Conservation (phyloP, 2,329 filamentous ascomycete genomes). For the Fusarium vanettenii region DNA sequence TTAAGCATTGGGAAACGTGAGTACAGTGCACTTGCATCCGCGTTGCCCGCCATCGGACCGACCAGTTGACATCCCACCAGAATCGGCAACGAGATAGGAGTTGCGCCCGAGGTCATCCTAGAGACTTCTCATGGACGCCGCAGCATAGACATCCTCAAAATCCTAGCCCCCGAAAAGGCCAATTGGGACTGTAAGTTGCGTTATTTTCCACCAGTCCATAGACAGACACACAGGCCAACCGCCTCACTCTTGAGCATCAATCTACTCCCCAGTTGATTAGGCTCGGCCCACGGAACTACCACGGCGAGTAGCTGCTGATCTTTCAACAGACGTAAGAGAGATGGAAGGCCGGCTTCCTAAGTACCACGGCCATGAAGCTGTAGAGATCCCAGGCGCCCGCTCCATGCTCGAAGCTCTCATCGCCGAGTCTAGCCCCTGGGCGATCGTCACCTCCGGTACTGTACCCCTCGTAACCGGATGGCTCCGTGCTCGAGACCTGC, state of each 20-base stretch:
- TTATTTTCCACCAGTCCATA: neutral
- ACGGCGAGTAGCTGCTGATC: constrained; percentile 22
- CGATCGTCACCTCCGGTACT: constrained; percentile 85
- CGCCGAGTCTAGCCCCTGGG: constrained; percentile 75
- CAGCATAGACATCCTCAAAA: constrained; percentile 85
- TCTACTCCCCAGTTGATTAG: neutral
- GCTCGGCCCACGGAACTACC: neutral
- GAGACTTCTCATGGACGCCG: constrained; percentile 91
- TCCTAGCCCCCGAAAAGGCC: constrained; percentile 85
- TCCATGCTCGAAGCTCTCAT: constrained; percentile 76
- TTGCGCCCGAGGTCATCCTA: constrained; percentile 86
- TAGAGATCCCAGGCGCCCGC: constrained; percentile 87
- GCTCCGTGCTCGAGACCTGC: constrained; percentile 74
- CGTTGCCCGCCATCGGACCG: neutral
- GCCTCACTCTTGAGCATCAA: constrained; percentile 8
- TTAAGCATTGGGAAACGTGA: constrained; percentile 81
- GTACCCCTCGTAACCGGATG: constrained; percentile 76
- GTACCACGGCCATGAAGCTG: constrained; percentile 80
- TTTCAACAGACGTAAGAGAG: constrained; percentile 74
- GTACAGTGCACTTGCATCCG: constrained; percentile 34
- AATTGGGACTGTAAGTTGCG: constrained; percentile 87
- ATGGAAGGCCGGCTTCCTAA: constrained; percentile 84
- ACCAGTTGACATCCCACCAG: constrained; percentile 52
- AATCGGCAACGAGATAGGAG: constrained; percentile 84
- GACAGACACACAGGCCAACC: neutral